Percentiles rank a stretch among this genome's conserved stretches.
Evolutionary conservation across 176 grass and related monocot genomes (phyloP).

Genomic region (Avena eriantha): DNA sequence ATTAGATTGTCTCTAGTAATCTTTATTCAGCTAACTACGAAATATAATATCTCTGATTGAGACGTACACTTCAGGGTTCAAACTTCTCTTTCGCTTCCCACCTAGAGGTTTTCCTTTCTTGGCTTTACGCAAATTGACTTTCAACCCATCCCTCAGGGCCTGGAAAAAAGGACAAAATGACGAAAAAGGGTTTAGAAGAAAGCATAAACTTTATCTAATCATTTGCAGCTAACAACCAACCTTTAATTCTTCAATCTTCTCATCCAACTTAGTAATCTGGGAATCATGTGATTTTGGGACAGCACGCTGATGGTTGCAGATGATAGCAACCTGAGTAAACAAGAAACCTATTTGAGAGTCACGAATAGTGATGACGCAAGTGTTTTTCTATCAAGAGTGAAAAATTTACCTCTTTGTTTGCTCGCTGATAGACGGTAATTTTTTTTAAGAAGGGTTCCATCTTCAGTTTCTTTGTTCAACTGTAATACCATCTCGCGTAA

Average conservation of each 20-base stretch:
- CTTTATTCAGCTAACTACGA: conserved; percentile 15
- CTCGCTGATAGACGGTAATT: conserved; percentile 73
- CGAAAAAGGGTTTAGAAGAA: neutral
- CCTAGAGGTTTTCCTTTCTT: conserved; percentile 77
- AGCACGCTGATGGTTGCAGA: conserved; percentile 94
- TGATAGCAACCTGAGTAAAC: conserved; percentile 78
- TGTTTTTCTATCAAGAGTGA: conserved; percentile 18
- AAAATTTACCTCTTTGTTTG: conserved; percentile 82
- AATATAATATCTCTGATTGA: conserved; percentile 12
- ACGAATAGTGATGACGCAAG: conserved; percentile 7
- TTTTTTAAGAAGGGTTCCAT: conserved; percentile 78
- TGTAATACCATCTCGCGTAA: conserved; percentile 38
- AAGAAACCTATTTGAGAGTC: neutral
- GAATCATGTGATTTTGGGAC: conserved; percentile 97
- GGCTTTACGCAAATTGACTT: conserved; percentile 66
- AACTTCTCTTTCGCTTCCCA: conserved; percentile 73
- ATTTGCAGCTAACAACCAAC: conserved; percentile 46
- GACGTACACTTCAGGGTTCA: conserved; percentile 74
- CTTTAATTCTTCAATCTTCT: conserved; percentile 91
- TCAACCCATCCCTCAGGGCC: conserved; percentile 69
- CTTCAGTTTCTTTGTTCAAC: conserved; percentile 91
- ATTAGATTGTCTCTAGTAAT: conserved; percentile 27
- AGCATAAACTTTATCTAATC: conserved; percentile 3
- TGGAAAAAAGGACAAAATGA: conserved; percentile 40
- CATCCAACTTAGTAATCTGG: conserved; percentile 87